Conservation (phyloP, 1,139 yeast genomes). For the Kurtzmaniella quercitrusa region DNA sequence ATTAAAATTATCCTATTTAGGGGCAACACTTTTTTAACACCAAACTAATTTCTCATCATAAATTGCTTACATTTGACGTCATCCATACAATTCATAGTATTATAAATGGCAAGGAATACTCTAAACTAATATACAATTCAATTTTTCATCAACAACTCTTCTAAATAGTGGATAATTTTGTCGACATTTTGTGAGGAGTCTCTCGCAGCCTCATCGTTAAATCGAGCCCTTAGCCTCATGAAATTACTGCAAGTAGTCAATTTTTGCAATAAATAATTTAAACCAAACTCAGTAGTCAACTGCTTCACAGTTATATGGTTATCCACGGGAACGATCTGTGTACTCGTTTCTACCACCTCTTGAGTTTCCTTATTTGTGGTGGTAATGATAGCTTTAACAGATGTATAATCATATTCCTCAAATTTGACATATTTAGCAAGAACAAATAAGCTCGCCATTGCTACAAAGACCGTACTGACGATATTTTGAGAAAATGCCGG, state of each 20-base stretch:
- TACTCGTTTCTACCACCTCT: neutral
- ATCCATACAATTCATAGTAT: too few species aligned
- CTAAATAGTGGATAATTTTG: slow-evolving; percentile 18
- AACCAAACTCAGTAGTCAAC: slow-evolving; percentile 12
- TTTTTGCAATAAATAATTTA: slow-evolving; percentile 12
- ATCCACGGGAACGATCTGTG: slow-evolving; percentile 1
- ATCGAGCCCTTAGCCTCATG: slow-evolving; percentile 16
- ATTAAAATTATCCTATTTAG: too few species aligned
- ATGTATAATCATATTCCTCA: slow-evolving; percentile 3
- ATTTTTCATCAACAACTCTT: slow-evolving; percentile 13
- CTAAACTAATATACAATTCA: neutral
- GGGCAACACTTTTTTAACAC: too few species aligned
- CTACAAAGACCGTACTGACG: slow-evolving; percentile 22
- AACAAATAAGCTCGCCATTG: slow-evolving; percentile 26
- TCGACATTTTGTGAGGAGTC: slow-evolving; percentile 17
- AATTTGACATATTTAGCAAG: slow-evolving; percentile 21
- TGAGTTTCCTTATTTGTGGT: neutral
- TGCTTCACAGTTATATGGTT: slow-evolving; percentile 7
- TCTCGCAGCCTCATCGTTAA: slow-evolving; percentile 12
- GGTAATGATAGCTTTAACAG: neutral
- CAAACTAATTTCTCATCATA: too few species aligned
- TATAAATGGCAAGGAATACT: too few species aligned
- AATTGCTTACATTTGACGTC: too few species aligned
- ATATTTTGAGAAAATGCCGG: slow-evolving; percentile 25
- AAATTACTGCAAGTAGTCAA: slow-evolving; percentile 17